Evolutionary conservation across 2,329 filamentous ascomycete species (phyloP).

Genomic region (Ophiocordyceps camponoti-saundersi): DNA sequence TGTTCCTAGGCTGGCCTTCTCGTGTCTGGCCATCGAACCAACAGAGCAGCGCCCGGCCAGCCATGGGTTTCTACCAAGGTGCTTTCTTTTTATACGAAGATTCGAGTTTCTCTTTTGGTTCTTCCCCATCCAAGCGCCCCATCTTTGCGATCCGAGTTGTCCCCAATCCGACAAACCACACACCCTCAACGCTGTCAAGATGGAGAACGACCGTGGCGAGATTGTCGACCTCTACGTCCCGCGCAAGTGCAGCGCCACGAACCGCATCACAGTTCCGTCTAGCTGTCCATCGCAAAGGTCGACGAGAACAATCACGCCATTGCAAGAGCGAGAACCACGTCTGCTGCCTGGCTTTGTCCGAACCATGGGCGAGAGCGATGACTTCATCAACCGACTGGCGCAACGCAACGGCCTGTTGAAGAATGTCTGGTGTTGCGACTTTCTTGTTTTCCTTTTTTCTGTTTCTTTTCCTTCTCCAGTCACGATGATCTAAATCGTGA

Average conservation of each 20-base stretch:
- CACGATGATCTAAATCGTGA: too few relatives aligned
- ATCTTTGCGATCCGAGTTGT: too few relatives aligned
- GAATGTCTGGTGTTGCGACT: constrained; percentile 97
- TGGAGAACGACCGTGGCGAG: constrained; percentile 99
- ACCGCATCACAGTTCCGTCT: constrained; percentile 98
- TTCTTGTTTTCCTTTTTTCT: background rate
- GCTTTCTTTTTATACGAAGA: background rate
- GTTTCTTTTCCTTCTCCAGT: too few relatives aligned
- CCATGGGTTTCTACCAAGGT: background rate
- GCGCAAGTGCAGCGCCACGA: constrained; percentile 96
- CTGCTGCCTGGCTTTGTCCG: constrained; percentile 97
- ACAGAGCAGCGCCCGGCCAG: background rate
- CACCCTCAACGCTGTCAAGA: too few relatives aligned
- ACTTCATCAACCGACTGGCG: constrained; percentile 84
- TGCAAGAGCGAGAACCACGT: constrained; percentile 93
- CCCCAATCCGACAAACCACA: too few relatives aligned
- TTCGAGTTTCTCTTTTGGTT: too few relatives aligned
- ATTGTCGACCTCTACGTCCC: constrained; percentile 99
- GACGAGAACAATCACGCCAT: constrained; percentile 92
- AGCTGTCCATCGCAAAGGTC: constrained; percentile 94
- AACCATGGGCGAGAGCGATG: constrained; percentile 94
- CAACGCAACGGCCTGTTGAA: constrained; percentile 96
- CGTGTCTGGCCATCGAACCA: background rate
- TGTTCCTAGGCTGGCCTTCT: background rate
- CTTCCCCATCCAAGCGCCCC: too few relatives aligned